Evolutionary conservation across 1,284 basidiomycete genomes (phyloP).

Genomic region (Boletus chippewaensis): DNA sequence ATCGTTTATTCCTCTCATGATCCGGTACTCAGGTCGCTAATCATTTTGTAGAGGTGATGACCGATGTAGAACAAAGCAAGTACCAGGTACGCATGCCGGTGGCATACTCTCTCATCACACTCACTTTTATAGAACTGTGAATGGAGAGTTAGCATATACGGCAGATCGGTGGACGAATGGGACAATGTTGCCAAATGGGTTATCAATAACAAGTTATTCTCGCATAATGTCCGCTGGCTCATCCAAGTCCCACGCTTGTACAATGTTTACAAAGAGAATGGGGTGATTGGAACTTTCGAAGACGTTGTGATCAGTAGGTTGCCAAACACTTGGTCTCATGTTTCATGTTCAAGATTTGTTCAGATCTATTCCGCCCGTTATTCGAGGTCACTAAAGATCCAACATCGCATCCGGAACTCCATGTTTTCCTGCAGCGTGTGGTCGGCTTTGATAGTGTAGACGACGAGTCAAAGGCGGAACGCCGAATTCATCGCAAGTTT

Average conservation of each 20-base stretch:
- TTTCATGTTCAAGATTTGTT: constrained; percentile 3
- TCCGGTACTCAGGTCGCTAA: not conserved
- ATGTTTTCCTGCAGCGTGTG: constrained; percentile 93
- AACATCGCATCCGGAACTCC: constrained; percentile 84
- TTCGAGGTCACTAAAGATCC: constrained; percentile 98
- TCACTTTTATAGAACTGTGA: constrained; percentile 69
- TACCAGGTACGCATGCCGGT: constrained; percentile 66
- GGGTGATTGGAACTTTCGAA: constrained; percentile 82
- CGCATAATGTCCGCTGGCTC: constrained; percentile 97
- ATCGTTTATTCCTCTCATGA: not conserved
- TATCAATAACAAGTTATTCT: constrained; percentile 87
- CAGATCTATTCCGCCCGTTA: constrained; percentile 89
- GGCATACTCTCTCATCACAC: not conserved
- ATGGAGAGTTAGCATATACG: constrained; percentile 97
- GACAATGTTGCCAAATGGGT: constrained; percentile 99
- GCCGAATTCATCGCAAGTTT: constrained; percentile 91
- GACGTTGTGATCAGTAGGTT: constrained; percentile 83
- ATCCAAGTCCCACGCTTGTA: constrained; percentile 96
- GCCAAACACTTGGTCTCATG: not conserved
- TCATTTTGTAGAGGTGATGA: constrained; percentile 75
- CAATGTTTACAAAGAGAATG: constrained; percentile 91
- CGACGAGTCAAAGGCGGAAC: constrained; percentile 93
- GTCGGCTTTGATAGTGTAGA: constrained; percentile 97
- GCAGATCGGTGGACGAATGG: constrained; percentile 80
- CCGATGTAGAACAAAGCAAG: constrained; percentile 95